Conservation (phyloP, 352 stramenopile genomes). For the Pythium utonaiense region DNA sequence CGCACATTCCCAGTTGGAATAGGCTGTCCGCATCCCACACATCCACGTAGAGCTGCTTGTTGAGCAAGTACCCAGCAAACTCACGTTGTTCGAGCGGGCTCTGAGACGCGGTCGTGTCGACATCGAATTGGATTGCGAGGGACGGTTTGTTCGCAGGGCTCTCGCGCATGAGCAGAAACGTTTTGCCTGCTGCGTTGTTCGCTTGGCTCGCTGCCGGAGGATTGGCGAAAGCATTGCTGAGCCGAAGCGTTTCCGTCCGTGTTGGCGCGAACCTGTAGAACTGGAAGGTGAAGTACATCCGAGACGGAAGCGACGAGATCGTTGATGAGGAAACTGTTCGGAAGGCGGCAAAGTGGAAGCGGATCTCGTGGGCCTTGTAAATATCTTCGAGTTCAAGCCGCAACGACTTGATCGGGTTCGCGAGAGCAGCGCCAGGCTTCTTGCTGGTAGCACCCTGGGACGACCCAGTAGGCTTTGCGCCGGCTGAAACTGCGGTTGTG, state of each 20-base stretch:
- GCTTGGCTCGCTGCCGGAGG: conserved; percentile 22
- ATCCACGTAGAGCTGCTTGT: conserved; percentile 86
- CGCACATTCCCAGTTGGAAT: conserved; percentile 83
- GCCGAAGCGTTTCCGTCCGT: conserved; percentile 74
- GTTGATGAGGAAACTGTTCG: conserved; percentile 25
- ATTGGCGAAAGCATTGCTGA: conserved; percentile 53
- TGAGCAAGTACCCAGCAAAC: conserved; percentile 88
- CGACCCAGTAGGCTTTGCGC: not conserved
- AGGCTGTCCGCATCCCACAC: conserved; percentile 93
- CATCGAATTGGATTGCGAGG: conserved; percentile 68
- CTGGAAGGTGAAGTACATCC: conserved; percentile 91
- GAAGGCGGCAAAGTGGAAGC: conserved; percentile 89
- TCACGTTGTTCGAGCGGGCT: conserved; percentile 62
- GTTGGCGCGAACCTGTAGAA: conserved; percentile 90
- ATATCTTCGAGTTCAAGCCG: conserved; percentile 73
- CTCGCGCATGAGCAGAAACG: conserved; percentile 65
- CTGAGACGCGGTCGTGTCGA: conserved; percentile 56
- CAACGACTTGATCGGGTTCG: conserved; percentile 35
- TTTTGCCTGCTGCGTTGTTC: conserved; percentile 17
- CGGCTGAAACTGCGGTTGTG: conserved; percentile 1
- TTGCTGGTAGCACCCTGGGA: not conserved
- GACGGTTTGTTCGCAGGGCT: conserved; percentile 57
- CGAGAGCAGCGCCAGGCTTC: not conserved
- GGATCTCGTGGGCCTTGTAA: conserved; percentile 82
- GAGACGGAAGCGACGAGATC: conserved; percentile 22